These are phyloP conservation scores for Taxawa tesnikishii DNA, from an alignment of 2,329 filamentous ascomycete genomes.

Conservation along the genomic window DNA sequence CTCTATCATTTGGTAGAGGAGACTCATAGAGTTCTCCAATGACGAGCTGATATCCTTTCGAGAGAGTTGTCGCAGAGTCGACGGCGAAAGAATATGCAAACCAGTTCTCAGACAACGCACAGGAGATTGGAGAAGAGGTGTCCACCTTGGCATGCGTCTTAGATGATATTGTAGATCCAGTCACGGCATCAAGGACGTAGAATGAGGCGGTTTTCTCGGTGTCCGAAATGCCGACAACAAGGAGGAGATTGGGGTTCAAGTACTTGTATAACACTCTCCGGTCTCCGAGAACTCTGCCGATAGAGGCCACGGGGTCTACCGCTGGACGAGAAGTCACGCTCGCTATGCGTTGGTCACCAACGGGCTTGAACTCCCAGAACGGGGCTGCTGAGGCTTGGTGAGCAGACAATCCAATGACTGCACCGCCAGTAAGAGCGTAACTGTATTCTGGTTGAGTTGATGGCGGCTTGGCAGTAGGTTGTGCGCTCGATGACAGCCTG, in stretches of 20 bases:
- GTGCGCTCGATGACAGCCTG: slow-evolving; percentile 8
- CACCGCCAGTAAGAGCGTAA: slow-evolving; percentile 15
- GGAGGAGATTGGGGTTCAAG: slow-evolving; percentile 71
- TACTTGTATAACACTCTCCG: slow-evolving; percentile 96
- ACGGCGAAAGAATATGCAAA: slow-evolving; percentile 67
- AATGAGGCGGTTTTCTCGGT: slow-evolving; percentile 50
- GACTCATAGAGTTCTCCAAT: slow-evolving; percentile 89
- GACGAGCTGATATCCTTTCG: slow-evolving; percentile 77
- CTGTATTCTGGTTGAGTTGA: slow-evolving; percentile 9
- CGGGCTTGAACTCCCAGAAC: slow-evolving; percentile 62
- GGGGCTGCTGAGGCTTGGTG: slow-evolving; percentile 4
- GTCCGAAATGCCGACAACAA: slow-evolving; percentile 59
- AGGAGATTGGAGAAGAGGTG: slow-evolving; percentile 57
- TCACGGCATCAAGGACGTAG: slow-evolving; percentile 76
- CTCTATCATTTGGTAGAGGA: slow-evolving; percentile 68
- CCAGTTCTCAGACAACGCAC: slow-evolving; percentile 87
- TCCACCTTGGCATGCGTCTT: slow-evolving; percentile 64
- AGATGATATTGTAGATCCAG: slow-evolving; percentile 66
- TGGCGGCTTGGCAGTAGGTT: slow-evolving; percentile 1
- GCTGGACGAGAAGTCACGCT: slow-evolving; percentile 54
- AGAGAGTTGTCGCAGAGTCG: slow-evolving; percentile 38
- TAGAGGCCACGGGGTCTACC: slow-evolving; percentile 84
- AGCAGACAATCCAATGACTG: slow-evolving; percentile 14
- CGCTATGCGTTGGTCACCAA: slow-evolving; percentile 54
- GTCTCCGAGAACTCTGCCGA: slow-evolving; percentile 85